Percentiles rank a stretch among this genome's conserved stretches.
phyloP scores from a whole-genome alignment of 176 grass and related monocot genomes.

The Eleusine coracana region DNA sequence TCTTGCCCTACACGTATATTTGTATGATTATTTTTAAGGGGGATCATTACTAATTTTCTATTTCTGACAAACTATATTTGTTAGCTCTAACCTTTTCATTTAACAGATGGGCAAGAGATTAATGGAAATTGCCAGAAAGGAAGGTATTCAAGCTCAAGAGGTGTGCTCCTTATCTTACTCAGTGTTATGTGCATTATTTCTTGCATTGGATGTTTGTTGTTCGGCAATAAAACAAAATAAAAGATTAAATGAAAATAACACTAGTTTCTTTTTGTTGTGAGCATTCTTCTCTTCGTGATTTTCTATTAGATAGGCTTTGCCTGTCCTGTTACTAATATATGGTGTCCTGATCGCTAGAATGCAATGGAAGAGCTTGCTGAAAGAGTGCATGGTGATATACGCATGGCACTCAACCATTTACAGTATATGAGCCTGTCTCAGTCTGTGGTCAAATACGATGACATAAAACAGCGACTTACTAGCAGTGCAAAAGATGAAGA shows the following conservation, averaged over 20 bases:
- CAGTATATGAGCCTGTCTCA: constrained; percentile 95
- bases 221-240: neutral
- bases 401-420: constrained; percentile 99
- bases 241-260: neutral
- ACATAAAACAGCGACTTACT: constrained; percentile 84
- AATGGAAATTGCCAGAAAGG: constrained; percentile 90
- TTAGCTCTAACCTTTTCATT: constrained; percentile 43
- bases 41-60: neutral
- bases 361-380: constrained; percentile 99
- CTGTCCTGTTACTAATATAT: constrained; percentile 36
- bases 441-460: constrained; percentile 97
- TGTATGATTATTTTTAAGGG: constrained; percentile 1
- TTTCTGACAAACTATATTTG: constrained; percentile 22
- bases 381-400: constrained; percentile 97
- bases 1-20: neutral
- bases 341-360: constrained; percentile 45
- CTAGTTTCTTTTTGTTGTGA: neutral
- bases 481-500: constrained; percentile 99
- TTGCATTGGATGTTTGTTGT: neutral
- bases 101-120: constrained; percentile 97
- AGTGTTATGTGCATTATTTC: constrained; percentile 10
- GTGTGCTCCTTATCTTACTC: constrained; percentile 46
- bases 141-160: constrained; percentile 97
- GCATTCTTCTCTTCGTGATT: neutral
- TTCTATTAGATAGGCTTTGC: constrained; percentile 6